Evolutionary conservation across 495 filamentous ascomycete genomes (phyloP).

Genomic region (Penicillium mononematosum): DNA sequence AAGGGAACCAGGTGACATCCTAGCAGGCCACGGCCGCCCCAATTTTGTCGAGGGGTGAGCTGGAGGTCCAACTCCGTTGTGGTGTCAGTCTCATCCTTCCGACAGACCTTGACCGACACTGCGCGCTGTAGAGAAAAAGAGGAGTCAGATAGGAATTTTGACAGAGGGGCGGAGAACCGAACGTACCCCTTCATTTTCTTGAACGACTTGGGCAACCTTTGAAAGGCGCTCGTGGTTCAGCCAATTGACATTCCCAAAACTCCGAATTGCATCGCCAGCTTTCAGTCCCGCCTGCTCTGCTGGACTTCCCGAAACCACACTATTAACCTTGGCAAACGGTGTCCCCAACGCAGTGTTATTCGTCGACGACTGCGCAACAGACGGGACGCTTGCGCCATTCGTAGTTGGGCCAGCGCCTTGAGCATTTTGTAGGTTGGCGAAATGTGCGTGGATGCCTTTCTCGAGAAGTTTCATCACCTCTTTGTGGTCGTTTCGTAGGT

Average conservation of each 20-base stretch:
- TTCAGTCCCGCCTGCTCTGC: conserved; percentile 81
- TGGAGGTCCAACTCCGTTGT: conserved; percentile 61
- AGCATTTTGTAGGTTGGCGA: conserved; percentile 40
- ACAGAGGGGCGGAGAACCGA: background rate
- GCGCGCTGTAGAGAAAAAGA: conserved; percentile 47
- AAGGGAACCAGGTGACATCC: conserved; percentile 87
- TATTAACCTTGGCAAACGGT: conserved; percentile 90
- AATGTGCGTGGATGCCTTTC: conserved; percentile 74
- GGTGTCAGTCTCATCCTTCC: conserved; percentile 44
- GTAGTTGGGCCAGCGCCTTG: conserved; percentile 24
- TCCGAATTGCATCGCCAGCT: conserved; percentile 76
- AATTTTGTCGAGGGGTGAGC: conserved; percentile 70
- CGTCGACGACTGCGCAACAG: conserved; percentile 16
- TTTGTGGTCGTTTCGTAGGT: conserved; percentile 90
- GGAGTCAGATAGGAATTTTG: conserved; percentile 12
- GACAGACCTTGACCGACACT: conserved; percentile 66
- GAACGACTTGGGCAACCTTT: conserved; percentile 80
- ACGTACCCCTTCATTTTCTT: conserved; percentile 86
- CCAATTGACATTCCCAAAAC: conserved; percentile 79
- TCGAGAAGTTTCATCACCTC: conserved; percentile 80
- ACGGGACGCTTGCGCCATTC: conserved; percentile 34
- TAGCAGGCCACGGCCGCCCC: conserved; percentile 85
- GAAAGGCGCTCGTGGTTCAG: conserved; percentile 81
- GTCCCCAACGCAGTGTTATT: conserved; percentile 51
- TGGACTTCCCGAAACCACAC: conserved; percentile 73